These are phyloP conservation scores for Sporothrix schenckii DNA, from an alignment of 2,329 filamentous ascomycete species.

Conservation along the genomic window DNA sequence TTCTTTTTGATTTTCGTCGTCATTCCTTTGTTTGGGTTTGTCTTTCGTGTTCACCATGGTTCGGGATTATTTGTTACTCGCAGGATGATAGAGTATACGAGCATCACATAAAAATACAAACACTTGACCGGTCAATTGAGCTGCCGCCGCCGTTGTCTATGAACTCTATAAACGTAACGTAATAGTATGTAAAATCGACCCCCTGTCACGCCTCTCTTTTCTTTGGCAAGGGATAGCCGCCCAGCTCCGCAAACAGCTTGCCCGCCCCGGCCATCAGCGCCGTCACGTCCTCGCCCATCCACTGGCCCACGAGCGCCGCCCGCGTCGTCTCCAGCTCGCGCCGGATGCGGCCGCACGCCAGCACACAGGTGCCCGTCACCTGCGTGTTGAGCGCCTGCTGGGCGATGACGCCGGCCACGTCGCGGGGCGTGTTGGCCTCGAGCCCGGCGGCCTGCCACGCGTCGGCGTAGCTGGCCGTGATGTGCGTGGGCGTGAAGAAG, in stretches of 20 bases:
- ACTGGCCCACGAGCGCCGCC: constrained; percentile 39
- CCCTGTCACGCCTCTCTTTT: background rate
- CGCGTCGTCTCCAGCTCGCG: constrained; percentile 42
- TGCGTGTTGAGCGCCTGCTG: constrained; percentile 42
- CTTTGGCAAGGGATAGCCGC: constrained; percentile 43
- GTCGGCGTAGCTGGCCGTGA: constrained; percentile 46
- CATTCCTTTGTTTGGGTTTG: background rate
- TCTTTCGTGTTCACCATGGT: background rate
- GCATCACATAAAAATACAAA: constrained; percentile 12
- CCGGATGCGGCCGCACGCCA: constrained; percentile 40
- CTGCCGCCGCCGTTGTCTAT: background rate
- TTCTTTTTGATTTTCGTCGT: background rate
- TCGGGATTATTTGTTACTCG: background rate
- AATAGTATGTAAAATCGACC: background rate
- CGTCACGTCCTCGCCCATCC: constrained; percentile 44
- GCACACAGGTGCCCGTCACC: constrained; percentile 39
- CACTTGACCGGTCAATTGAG: constrained; percentile 19
- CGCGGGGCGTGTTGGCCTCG: constrained; percentile 46
- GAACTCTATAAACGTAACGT: background rate
- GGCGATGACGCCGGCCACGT: constrained; percentile 47
- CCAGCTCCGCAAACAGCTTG: constrained; percentile 43
- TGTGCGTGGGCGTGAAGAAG: constrained; percentile 50
- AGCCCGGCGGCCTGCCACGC: constrained; percentile 45
- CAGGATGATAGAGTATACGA: constrained; percentile 13
- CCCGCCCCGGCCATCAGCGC: constrained; percentile 42